Percentiles rank a stretch among this genome's conserved stretches.
These are phyloP conservation scores for Diaporthe caulivora DNA, from an alignment of 2,329 filamentous ascomycete species.

Conservation along the genomic window DNA sequence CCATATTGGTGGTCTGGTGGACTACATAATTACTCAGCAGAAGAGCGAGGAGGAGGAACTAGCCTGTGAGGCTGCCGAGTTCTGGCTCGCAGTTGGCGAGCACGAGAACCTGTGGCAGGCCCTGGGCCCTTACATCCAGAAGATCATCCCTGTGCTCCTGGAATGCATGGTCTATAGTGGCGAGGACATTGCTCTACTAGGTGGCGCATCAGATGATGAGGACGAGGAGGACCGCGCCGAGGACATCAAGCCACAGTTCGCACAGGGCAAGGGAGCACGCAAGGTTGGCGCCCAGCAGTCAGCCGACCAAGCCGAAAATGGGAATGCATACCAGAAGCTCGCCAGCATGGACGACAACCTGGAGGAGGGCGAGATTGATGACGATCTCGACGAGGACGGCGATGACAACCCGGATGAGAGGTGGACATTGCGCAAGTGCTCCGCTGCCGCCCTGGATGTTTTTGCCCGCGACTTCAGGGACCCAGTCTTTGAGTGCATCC, in stretches of 20 bases:
- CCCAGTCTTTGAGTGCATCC: slow-evolving; percentile 88
- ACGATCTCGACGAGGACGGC: slow-evolving; percentile 79
- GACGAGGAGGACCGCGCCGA: slow-evolving; percentile 90
- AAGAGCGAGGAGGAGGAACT: slow-evolving; percentile 88
- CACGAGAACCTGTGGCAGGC: slow-evolving; percentile 83
- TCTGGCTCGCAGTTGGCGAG: slow-evolving; percentile 95
- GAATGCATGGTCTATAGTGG: slow-evolving; percentile 97
- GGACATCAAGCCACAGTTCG: slow-evolving; percentile 94
- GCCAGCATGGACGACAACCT: slow-evolving; percentile 77
- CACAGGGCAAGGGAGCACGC: slow-evolving; percentile 74
- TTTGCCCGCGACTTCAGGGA: slow-evolving; percentile 92
- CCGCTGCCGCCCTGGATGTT: slow-evolving; percentile 92
- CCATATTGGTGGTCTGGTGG: slow-evolving; percentile 87
- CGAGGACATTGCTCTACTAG: slow-evolving; percentile 89
- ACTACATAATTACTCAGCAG: slow-evolving; percentile 94
- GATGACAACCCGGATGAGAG: slow-evolving; percentile 88
- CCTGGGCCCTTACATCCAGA: slow-evolving; percentile 81
- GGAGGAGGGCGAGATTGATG: slow-evolving; percentile 90
- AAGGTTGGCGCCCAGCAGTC: slow-evolving; percentile 65
- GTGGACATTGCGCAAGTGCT: slow-evolving; percentile 98
- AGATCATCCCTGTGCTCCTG: slow-evolving; percentile 90
- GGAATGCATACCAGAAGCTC: slow-evolving; percentile 67
- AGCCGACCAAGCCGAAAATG: slow-evolving; percentile 64
- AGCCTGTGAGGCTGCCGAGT: slow-evolving; percentile 94
- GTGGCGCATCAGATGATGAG: slow-evolving; percentile 88